phyloP scores from a whole-genome alignment of 805 yeast genomes.

The Sporopachydermia lactativora region DNA sequence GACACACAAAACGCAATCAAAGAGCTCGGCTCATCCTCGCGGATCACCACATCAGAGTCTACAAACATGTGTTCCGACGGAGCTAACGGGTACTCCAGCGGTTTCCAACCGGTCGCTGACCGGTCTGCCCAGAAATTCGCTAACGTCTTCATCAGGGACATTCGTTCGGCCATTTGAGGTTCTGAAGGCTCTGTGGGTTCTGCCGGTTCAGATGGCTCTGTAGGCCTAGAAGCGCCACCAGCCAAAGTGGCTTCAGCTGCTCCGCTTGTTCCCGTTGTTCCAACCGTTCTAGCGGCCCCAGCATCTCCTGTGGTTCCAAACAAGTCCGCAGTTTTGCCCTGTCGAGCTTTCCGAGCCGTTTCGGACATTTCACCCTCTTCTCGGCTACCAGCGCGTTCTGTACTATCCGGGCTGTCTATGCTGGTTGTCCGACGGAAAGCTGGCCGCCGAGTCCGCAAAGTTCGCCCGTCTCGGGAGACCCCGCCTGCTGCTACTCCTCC shows the following conservation, averaged over 20 bases:
- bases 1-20: conserved; percentile 85
- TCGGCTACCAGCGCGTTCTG: too few relatives aligned
- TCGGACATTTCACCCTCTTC: not conserved
- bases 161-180: conserved; percentile 43
- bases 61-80: conserved; percentile 84
- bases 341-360: not conserved
- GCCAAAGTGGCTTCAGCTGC: not conserved
- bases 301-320: too few relatives aligned
- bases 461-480: not conserved
- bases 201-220: not conserved
- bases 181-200: conserved; percentile 8
- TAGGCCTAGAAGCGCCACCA: not conserved
- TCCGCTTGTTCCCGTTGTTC: too few relatives aligned
- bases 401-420: too few relatives aligned
- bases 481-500: not conserved
- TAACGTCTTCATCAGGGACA: conserved; percentile 67
- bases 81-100: conserved; percentile 67
- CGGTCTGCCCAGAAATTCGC: conserved; percentile 96
- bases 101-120: conserved; percentile 91
- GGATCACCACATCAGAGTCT: conserved; percentile 82
- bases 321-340: too few relatives aligned
- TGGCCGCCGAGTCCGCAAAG: not conserved
- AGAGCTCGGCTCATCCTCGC: conserved; percentile 96
- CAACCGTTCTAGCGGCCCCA: too few relatives aligned
- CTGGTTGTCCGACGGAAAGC: too few relatives aligned